Conservation (phyloP, 2,329 filamentous ascomycete species). For the Thelonectria blattea region DNA sequence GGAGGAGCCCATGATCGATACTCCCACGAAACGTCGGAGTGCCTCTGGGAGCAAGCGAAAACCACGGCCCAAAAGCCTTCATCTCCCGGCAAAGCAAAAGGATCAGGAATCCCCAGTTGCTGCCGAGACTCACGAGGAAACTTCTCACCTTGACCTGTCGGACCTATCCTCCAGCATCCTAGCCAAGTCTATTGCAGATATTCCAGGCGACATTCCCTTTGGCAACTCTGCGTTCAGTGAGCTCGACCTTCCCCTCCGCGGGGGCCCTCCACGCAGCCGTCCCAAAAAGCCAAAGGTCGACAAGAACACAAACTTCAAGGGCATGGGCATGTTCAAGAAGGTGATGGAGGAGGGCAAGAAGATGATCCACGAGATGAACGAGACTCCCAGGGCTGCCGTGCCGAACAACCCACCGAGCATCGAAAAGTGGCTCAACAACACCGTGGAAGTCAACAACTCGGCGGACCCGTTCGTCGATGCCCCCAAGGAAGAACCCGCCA, state of each 20-base stretch:
- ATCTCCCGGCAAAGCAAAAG: constrained; percentile 29
- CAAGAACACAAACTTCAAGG: constrained; percentile 63
- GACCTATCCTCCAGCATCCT: constrained; percentile 47
- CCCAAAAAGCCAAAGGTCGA: constrained; percentile 52
- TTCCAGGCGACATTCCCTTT: constrained; percentile 63
- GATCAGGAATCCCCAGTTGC: constrained; percentile 40
- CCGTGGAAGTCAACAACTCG: constrained; percentile 61
- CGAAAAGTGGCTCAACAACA: constrained; percentile 68
- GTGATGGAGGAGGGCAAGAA: constrained; percentile 69
- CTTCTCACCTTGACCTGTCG: constrained; percentile 37
- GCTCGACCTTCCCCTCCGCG: constrained; percentile 61
- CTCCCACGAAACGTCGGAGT: constrained; percentile 47
- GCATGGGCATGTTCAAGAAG: constrained; percentile 67
- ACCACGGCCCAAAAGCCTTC: constrained; percentile 36
- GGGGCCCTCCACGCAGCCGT: constrained; percentile 52
- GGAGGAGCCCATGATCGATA: constrained; percentile 47
- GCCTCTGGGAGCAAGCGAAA: constrained; percentile 37
- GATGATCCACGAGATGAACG: constrained; percentile 66
- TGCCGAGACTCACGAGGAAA: constrained; percentile 40
- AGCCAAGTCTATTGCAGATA: constrained; percentile 63
- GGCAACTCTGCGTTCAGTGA: constrained; percentile 72
- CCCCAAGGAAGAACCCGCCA: constrained; percentile 20
- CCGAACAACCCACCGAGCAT: constrained; percentile 67
- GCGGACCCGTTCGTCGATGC: constrained; percentile 66
- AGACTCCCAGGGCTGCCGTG: constrained; percentile 57